These are phyloP conservation scores for Venturia pyrina DNA, from an alignment of 2,329 filamentous ascomycete genomes.

Conservation along the genomic window DNA sequence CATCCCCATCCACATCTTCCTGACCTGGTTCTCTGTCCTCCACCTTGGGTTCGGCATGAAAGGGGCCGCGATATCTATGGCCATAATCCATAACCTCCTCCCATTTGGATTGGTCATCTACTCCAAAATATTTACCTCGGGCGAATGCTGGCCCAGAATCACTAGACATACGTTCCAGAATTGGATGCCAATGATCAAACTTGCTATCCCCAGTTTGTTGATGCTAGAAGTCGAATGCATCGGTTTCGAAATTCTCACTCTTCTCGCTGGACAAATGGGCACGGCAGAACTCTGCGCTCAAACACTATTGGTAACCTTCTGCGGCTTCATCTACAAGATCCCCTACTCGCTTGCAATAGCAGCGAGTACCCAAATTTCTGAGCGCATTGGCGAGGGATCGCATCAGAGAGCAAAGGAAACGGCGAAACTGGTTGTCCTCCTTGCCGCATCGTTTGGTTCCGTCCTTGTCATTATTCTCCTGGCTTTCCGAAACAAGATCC, in stretches of 20 bases:
- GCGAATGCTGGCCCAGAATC: conserved; percentile 1
- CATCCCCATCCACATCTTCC: not conserved
- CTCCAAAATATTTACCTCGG: not conserved
- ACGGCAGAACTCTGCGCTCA: conserved; percentile 5
- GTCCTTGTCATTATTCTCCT: not conserved
- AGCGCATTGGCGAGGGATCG: not conserved
- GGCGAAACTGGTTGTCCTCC: not conserved
- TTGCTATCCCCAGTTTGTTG: not conserved
- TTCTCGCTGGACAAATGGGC: not conserved
- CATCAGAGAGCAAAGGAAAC: not conserved
- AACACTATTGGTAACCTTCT: not conserved
- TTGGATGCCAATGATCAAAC: conserved; percentile 2
- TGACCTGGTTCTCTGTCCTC: conserved; percentile 2
- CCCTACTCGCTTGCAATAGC: conserved; percentile 1
- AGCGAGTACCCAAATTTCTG: not conserved
- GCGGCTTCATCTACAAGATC: conserved; percentile 6
- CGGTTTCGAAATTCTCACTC: not conserved
- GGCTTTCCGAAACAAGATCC: not conserved
- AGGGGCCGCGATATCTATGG: not conserved
- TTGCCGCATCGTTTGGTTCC: not conserved
- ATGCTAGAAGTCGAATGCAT: conserved; percentile 6
- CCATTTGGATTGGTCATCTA: conserved; percentile 2
- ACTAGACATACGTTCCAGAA: conserved; percentile 1
- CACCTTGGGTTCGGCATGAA: not conserved
- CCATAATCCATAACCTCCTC: not conserved